Conservation (phyloP, 1,284 basidiomycete genomes). For the Cystobasidium pallidum region DNA sequence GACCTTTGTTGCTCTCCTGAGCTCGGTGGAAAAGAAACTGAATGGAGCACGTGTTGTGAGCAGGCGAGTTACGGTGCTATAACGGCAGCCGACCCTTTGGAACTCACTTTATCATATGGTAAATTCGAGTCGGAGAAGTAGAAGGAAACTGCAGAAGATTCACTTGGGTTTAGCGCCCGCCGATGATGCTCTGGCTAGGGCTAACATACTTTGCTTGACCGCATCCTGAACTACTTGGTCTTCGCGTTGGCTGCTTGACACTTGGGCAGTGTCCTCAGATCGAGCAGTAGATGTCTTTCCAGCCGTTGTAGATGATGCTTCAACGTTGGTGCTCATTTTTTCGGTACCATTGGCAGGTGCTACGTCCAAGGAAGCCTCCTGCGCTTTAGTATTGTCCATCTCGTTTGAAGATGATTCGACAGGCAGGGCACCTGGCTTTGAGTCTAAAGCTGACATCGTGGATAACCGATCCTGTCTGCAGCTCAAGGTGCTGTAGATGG, state of each 20-base stretch:
- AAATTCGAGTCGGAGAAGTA: slow-evolving; percentile 97
- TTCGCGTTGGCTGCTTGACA: slow-evolving; percentile 31
- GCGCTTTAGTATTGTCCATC: slow-evolving; percentile 16
- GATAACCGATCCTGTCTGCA: not conserved
- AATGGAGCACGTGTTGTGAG: slow-evolving; percentile 27
- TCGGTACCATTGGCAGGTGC: slow-evolving; percentile 12
- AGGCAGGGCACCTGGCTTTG: slow-evolving; percentile 33
- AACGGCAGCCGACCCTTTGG: not conserved
- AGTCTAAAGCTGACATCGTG: slow-evolving; percentile 20
- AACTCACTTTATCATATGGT: slow-evolving; percentile 86
- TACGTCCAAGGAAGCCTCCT: slow-evolving; percentile 13
- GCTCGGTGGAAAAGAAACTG: slow-evolving; percentile 66
- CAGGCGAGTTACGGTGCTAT: not conserved
- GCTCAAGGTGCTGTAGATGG: not conserved
- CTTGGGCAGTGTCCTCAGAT: slow-evolving; percentile 17
- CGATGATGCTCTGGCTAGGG: not conserved
- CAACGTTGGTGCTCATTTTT: not conserved
- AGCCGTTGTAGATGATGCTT: not conserved
- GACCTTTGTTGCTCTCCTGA: slow-evolving; percentile 49
- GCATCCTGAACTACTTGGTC: slow-evolving; percentile 42
- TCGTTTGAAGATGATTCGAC: slow-evolving; percentile 31
- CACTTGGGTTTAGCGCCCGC: not conserved
- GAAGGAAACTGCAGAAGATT: slow-evolving; percentile 76
- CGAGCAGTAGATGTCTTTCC: slow-evolving; percentile 1
- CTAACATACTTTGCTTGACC: slow-evolving; percentile 39